Percentiles rank a stretch among this genome's conserved stretches.
Evolutionary conservation across 805 yeast species (phyloP).

Genomic region (Kregervanrija delftensis): DNA sequence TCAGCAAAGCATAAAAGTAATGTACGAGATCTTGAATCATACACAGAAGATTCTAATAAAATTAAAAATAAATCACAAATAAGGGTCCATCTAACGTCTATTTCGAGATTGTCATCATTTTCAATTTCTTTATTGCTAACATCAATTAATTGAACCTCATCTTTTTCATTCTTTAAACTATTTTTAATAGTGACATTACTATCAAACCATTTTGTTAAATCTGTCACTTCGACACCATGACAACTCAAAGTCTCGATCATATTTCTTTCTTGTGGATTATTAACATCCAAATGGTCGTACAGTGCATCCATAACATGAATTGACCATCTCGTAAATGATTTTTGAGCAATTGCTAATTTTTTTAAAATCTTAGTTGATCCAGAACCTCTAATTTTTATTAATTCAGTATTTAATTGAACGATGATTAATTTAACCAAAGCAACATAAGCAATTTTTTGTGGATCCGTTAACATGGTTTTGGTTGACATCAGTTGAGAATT

Average conservation of each 20-base stretch:
- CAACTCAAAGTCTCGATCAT: conserved; percentile 84
- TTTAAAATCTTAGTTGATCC: conserved; percentile 49
- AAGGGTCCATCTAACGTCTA: conserved; percentile 89
- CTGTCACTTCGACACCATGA: conserved; percentile 74
- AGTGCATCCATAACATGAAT: conserved; percentile 61
- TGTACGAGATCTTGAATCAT: conserved; percentile 84
- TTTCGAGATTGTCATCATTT: conserved; percentile 32
- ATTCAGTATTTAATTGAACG: conserved; percentile 75
- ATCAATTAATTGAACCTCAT: conserved; percentile 13
- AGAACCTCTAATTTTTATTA: conserved; percentile 54
- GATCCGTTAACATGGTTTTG: conserved; percentile 69
- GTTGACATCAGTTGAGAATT: conserved; percentile 72
- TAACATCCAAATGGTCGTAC: conserved; percentile 74
- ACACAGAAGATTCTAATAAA: conserved; percentile 73
- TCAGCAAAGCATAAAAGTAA: conserved; percentile 65
- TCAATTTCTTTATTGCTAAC: conserved; percentile 25
- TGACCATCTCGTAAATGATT: conserved; percentile 81
- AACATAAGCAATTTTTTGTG: conserved; percentile 86
- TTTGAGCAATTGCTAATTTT: conserved; percentile 59
- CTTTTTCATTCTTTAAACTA: conserved; percentile 31
- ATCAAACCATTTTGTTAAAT: conserved; percentile 57
- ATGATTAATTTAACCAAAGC: conserved; percentile 73
- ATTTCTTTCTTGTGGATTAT: conserved; percentile 57
- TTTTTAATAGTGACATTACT: conserved; percentile 37
- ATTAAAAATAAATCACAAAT: conserved; percentile 84